Evolutionary conservation across 352 stramenopile species (phyloP), one percentile per base, ranked within the genome.

Genomic region (Phytophthora cryptogea): DNA sequence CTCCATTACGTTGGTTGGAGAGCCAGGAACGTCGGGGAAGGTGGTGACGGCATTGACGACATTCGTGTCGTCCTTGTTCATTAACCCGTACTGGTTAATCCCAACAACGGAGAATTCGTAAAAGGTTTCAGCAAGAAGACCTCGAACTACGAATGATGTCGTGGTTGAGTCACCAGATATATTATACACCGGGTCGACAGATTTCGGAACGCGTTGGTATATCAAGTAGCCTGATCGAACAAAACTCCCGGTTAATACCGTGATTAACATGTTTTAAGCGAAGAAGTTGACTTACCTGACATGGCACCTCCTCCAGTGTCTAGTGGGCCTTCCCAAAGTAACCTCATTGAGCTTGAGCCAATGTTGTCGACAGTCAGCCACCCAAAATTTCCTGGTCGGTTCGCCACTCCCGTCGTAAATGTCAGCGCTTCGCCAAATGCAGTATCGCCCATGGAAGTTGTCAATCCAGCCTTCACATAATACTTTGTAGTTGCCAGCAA

Each of bases 41-140:
- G 46, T 20, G 11, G 67, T 80, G 14, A 50, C 59, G 1, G 60
- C 39, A 3, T 9, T 35, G 3, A 77, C 39, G 3, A 63, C 16
- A 31, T 68, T 76, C 2, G 66, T 54, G 5, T 60, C 28, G 5
- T 53, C 20, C 1, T 40, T 9, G 27, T 59, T 62, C 3, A 37
- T 49, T 17, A 78, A 49, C 8, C 69, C 70, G 54, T 78, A 86
- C 54, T 86, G 49, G 42, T 86, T 88, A 8, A 72, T 51, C 5
- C 66, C 71, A 32, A 78, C 47, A 10, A 85, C 33, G 0, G 50
- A 47, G 41, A 88, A 80, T 0, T 59, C 36, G 26, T 88, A 88
- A 4, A 50, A 16, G 5, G 54, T 65, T 0, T 41, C 47, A 1
- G 72, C 71, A 14, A 81, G 30, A 10, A 88, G 54, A 0, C 47